Evolutionary conservation across 495 filamentous ascomycete genomes (phyloP).

Genomic region (Hypoxylon crocopeplum): DNA sequence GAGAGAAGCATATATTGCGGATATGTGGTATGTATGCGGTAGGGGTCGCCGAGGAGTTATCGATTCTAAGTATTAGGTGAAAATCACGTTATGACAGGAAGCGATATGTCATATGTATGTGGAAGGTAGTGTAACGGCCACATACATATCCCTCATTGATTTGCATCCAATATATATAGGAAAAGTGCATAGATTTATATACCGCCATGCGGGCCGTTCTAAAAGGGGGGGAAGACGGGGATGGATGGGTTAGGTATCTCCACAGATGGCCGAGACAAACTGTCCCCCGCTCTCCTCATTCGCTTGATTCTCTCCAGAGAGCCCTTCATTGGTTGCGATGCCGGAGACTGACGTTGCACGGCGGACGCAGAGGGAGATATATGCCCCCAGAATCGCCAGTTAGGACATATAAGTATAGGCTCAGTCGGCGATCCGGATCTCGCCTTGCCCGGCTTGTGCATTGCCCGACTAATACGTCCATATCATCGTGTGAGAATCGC

Average conservation of each 20-base stretch:
- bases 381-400: conserved; percentile 1
- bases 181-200: conserved; percentile 7
- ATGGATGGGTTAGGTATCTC: conserved; percentile 30
- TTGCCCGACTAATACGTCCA: conserved; percentile 18
- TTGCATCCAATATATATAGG: conserved; percentile 18
- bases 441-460: conserved; percentile 8
- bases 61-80: background rate
- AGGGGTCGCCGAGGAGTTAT: no score
- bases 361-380: conserved; percentile 13
- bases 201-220: conserved; percentile 7
- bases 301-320: conserved; percentile 12
- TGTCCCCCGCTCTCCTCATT: conserved; percentile 17
- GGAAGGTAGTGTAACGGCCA: conserved; percentile 6
- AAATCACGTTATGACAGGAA: no score
- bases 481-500: conserved; percentile 2
- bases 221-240: background rate
- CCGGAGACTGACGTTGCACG: conserved; percentile 34
- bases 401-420: conserved; percentile 18
- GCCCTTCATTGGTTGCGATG: conserved; percentile 19
- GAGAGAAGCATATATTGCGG: background rate
- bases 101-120: conserved; percentile 4
- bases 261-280: conserved; percentile 29
- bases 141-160: background rate
- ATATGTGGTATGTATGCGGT: no score
- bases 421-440: conserved; percentile 30